These are phyloP conservation scores for Coemansia sp. DNA, from an alignment of 192 early-diverging fungal species.

Conservation along the genomic window DNA sequence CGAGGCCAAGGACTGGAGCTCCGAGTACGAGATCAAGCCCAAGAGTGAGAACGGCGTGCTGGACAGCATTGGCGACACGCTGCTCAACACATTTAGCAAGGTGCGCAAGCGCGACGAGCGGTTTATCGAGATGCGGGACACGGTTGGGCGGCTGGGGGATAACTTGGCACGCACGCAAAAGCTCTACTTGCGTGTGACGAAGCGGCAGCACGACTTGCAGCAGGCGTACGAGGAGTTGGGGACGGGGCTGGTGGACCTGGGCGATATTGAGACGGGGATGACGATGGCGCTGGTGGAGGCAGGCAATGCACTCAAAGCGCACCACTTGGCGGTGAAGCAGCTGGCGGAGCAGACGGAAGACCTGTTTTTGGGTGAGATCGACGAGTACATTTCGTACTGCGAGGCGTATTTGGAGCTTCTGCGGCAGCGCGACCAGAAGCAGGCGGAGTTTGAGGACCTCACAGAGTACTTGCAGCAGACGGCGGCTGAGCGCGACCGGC, in stretches of 20 bases:
- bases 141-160: constrained; percentile 79
- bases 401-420: constrained; percentile 64
- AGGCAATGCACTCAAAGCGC: constrained; percentile 67
- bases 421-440: constrained; percentile 87
- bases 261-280: constrained; percentile 83
- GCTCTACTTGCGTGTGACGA: constrained; percentile 70
- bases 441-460: constrained; percentile 91
- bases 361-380: constrained; percentile 70
- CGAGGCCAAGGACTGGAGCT: constrained; percentile 74
- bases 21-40: constrained; percentile 55
- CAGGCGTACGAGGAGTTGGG: constrained; percentile 78
- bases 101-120: constrained; percentile 83
- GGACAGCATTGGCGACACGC: constrained; percentile 77
- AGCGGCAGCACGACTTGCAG: constrained; percentile 76
- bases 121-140: constrained; percentile 80
- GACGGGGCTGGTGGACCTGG: constrained; percentile 69
- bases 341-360: constrained; percentile 58
- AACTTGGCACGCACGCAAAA: constrained; percentile 85
- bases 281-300: constrained; percentile 72
- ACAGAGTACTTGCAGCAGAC: constrained; percentile 72
- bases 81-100: constrained; percentile 88
- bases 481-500: constrained; percentile 67
- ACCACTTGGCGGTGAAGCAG: constrained; percentile 63
- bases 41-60: constrained; percentile 62
- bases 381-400: constrained; percentile 74